Base-by-base conservation (phyloP, 768 basidiomycete species). In the Mycena galericulata region DNA sequence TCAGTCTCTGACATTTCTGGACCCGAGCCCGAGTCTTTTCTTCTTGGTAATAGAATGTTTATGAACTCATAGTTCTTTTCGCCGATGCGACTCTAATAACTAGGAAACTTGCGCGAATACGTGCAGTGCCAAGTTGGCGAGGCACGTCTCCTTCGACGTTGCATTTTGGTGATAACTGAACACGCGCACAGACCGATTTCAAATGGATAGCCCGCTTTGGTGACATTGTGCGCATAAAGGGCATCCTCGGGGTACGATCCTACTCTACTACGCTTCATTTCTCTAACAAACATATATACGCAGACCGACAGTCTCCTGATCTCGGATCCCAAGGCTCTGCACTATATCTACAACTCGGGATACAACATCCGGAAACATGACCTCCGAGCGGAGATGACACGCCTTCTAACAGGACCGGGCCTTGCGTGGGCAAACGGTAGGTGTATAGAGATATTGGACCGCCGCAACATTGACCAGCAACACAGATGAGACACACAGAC, bases 321-420 rank as follows among this genome's bases (percentile, higher is more conserved):
- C 60, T 84, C 86, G 30, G 88, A 89, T 65, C 87, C 86, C 1
- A 88, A 88, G 74, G 87, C 88, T 5, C 77, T 89, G n/a, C 86
- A 88, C 69, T 84, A 88, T 70, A 67, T 62, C 45, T 29, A 53
- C 53, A 50, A 36, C 51, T 22, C 50, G 83, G 86, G 86, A n/a
- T 89, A 89, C 72, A 81, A 81, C 17, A 88, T 86, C 73, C 79
- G 82, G 38, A 88, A 89, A 74, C 84, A 83, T 79, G 82, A 81
- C 14, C 84, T 86, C 72, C 77, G 86, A 54, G 83, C 83, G 34
- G 83, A 86, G 67, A 82, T 86, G 41, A 86, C 84, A 36, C 79
- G 85, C 3, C 78, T 88, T 32, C 69, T 86, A 26, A 85, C 85
- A 76, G 88, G 87, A 36, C 81, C 84, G 20, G 87, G 88, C 5